These are phyloP conservation scores for Myxozyma kluyveri DNA, from an alignment of 805 yeast genomes.

Conservation along the genomic window DNA sequence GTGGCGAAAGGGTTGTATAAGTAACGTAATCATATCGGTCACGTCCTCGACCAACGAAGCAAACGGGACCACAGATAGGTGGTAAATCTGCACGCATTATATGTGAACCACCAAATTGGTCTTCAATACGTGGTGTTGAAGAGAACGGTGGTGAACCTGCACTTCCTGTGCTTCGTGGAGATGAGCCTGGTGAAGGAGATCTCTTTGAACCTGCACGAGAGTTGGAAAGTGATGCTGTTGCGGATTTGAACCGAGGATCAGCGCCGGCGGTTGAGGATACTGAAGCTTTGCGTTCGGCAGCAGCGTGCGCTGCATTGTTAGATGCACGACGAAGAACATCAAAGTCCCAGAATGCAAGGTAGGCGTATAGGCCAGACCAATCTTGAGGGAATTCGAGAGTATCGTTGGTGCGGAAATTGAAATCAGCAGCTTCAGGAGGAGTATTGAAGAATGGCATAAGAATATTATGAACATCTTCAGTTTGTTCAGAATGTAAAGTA, in stretches of 20 bases:
- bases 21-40: conserved; percentile 21
- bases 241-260: conserved; percentile 14
- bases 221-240: conserved; percentile 1
- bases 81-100: conserved; percentile 24
- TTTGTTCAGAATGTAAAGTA: conserved; percentile 17
- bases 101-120: conserved; percentile 27
- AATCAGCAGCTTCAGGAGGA: conserved; percentile 22
- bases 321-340: conserved; percentile 24
- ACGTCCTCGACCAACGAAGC: conserved; percentile 24
- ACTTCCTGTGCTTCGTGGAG: neutral
- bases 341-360: conserved; percentile 28
- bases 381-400: conserved; percentile 22
- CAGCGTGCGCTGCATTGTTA: conserved; percentile 4
- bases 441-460: conserved; percentile 25
- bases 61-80: conserved; percentile 19
- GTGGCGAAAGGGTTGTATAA: conserved; percentile 18
- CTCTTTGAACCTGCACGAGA: neutral
- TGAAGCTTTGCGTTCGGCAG: neutral
- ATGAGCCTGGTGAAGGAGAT: neutral
- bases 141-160: neutral
- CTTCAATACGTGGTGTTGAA: conserved; percentile 6
- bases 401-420: conserved; percentile 6
- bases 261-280: conserved; percentile 1
- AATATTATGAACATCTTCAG: conserved; percentile 17
- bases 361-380: conserved; percentile 27